Evolutionary conservation across 805 yeast species (phyloP).

Genomic region (Yarrowia hollandica): DNA sequence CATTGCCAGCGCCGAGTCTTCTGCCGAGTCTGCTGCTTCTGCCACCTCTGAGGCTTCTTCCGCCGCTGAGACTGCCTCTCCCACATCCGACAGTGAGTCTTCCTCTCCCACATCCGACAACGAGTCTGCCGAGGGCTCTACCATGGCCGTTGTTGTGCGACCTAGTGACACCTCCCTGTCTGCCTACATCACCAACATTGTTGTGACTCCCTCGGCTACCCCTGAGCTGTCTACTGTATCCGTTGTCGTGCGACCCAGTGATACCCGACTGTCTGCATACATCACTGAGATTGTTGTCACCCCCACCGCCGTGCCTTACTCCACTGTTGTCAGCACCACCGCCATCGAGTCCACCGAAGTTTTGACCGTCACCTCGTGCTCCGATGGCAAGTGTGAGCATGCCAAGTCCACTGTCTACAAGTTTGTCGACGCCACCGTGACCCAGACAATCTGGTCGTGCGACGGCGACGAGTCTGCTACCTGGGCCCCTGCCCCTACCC

Average conservation of each 20-base stretch:
- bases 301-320: conserved; percentile 15
- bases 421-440: conserved; percentile 11
- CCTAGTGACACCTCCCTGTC: background rate
- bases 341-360: conserved; percentile 14
- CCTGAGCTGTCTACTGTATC: conserved; percentile 1
- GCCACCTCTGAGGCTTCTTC: too few relatives aligned
- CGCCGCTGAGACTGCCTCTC: too few relatives aligned
- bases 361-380: conserved; percentile 10
- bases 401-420: conserved; percentile 16
- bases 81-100: too few relatives aligned
- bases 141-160: conserved; percentile 21
- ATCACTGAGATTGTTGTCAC: conserved; percentile 17
- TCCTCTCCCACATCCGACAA: background rate
- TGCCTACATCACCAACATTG: conserved; percentile 26
- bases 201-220: conserved; percentile 8
- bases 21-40: background rate
- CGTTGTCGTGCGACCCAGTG: conserved; percentile 13
- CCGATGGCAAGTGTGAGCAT: conserved; percentile 13
- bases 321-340: conserved; percentile 1
- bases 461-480: conserved; percentile 5
- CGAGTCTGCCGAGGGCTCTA: conserved; percentile 3
- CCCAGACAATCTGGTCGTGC: conserved; percentile 20
- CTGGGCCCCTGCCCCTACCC: conserved; percentile 3
- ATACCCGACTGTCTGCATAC: conserved; percentile 5
- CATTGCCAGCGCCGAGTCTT: background rate